These are phyloP conservation scores for Luvunga scandens DNA, from an alignment of 345 rosid species.

Conservation along the genomic window DNA sequence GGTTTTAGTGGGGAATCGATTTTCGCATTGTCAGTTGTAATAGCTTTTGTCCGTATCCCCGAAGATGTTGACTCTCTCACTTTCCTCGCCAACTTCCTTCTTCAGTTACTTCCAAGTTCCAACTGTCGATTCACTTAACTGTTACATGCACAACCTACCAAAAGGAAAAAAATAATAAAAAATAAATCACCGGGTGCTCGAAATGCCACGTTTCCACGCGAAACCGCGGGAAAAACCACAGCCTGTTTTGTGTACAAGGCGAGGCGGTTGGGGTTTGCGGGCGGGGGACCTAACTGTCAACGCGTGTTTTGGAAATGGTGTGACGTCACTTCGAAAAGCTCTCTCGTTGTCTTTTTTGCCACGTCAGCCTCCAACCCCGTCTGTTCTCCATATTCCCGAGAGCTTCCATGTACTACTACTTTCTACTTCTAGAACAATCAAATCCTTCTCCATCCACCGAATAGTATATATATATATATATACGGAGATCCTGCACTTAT, in stretches of 20 bases:
- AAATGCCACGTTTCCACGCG: constrained; percentile 7
- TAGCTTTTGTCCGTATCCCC: neutral
- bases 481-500: too few relatives aligned
- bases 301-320: constrained; percentile 12
- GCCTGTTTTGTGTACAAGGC: neutral
- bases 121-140: neutral
- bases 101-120: constrained; percentile 17
- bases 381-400: too few relatives aligned
- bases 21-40: too few relatives aligned
- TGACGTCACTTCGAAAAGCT: constrained; percentile 12
- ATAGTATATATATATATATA: too few relatives aligned
- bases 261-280: neutral
- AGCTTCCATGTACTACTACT: too few relatives aligned
- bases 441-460: too few relatives aligned
- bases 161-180: too few relatives aligned
- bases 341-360: neutral
- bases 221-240: constrained; percentile 5
- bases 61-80: constrained; percentile 3
- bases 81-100: constrained; percentile 10
- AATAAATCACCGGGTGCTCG: too few relatives aligned
- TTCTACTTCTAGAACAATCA: too few relatives aligned
- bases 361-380: neutral
- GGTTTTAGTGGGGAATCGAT: neutral
- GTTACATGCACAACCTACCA: neutral
- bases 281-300: constrained; percentile 15